phyloP scores from a whole-genome alignment of 176 grass and related monocot species.

The Canna indica region DNA sequence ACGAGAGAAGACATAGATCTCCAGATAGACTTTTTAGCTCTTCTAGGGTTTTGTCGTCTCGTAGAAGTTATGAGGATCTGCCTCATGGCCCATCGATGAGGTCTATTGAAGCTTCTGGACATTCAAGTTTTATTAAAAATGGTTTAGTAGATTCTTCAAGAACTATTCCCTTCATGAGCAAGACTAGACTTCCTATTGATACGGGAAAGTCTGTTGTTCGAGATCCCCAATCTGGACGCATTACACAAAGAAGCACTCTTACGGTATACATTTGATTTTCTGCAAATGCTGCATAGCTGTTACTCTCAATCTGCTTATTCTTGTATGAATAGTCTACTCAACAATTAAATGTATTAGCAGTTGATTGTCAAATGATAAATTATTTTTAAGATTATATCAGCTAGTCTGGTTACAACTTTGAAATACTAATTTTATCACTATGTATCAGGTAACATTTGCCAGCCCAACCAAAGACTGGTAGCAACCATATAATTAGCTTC shows the following conservation, averaged over 20 bases:
- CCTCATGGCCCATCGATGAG: conserved; percentile 21
- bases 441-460: no score
- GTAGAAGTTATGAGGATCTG: conserved; percentile 29
- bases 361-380: neutral
- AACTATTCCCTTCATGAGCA: conserved; percentile 26
- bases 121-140: conserved; percentile 39
- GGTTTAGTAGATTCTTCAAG: conserved; percentile 32
- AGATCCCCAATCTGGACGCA: conserved; percentile 16
- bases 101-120: conserved; percentile 24
- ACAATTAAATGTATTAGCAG: neutral
- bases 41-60: neutral
- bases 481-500: no score
- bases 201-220: conserved; percentile 29
- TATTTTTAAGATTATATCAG: neutral
- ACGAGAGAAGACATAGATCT: conserved; percentile 36
- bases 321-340: neutral
- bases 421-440: no score
- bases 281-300: neutral
- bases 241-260: conserved; percentile 10
- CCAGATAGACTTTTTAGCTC: conserved; percentile 32
- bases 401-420: neutral
- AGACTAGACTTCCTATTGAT: conserved; percentile 32
- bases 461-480: no score
- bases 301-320: conserved; percentile 2
- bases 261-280: conserved; percentile 19